These are phyloP conservation scores for Naganishia albida DNA, from an alignment of 1,284 basidiomycete genomes.

Conservation along the genomic window DNA sequence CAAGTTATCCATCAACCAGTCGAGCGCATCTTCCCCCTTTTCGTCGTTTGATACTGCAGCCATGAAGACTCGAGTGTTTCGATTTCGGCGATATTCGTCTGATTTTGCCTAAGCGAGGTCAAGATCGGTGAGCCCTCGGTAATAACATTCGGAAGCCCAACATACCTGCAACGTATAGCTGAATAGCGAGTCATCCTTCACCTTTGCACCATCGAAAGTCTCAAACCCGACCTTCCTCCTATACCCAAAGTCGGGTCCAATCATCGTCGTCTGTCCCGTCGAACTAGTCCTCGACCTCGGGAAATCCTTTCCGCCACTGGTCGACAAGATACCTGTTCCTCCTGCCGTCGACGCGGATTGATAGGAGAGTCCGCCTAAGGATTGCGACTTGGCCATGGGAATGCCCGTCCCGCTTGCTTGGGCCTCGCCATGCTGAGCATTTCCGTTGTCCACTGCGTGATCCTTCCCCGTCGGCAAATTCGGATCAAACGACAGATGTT, in stretches of 20 bases:
- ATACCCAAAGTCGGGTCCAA: constrained; percentile 57
- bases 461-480: constrained; percentile 17
- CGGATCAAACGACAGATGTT: constrained; percentile 21
- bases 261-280: constrained; percentile 19
- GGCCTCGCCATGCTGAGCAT: too few relatives aligned
- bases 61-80: constrained; percentile 84
- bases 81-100: constrained; percentile 74
- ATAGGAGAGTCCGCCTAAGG: constrained; percentile 19
- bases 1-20: constrained; percentile 83
- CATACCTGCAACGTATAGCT: constrained; percentile 56
- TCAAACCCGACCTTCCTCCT: constrained; percentile 86
- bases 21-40: constrained; percentile 77
- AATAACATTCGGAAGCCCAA: background rate
- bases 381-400: constrained; percentile 18
- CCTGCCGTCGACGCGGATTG: constrained; percentile 15
- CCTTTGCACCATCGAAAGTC: constrained; percentile 66
- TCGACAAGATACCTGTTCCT: constrained; percentile 8
- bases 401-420: constrained; percentile 1
- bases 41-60: constrained; percentile 88
- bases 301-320: constrained; percentile 7
- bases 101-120: constrained; percentile 70
- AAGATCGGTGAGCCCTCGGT: background rate
- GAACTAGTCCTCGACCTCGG: constrained; percentile 26
- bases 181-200: constrained; percentile 58
- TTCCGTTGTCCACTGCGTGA: background rate